Base-by-base conservation (phyloP, 106 monocot species). In the Ottelia alismoides region DNA sequence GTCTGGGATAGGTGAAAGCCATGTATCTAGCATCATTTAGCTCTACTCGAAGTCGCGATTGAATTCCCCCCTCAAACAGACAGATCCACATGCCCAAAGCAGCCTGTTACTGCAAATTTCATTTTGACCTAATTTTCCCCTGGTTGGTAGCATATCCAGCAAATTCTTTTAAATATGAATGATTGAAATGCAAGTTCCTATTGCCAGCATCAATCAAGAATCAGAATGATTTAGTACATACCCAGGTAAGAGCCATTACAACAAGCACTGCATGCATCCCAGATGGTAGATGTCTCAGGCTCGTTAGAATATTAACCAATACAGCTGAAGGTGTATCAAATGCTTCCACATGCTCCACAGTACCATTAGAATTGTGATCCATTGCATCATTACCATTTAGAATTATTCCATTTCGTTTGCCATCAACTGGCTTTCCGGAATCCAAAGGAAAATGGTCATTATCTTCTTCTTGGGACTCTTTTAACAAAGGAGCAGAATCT, bases 191-290 rank as follows among this genome's bases (percentile, higher is more conserved):
- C n/a, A n/a, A n/a, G n/a, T n/a, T n/a, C n/a, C n/a, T n/a, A n/a
- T n/a, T n/a, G n/a, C n/a, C n/a, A n/a, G n/a, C n/a, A n/a, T n/a
- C n/a, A n/a, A n/a, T n/a, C n/a, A n/a, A n/a, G n/a, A n/a, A n/a
- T n/a, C 6, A 43, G 40, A 29, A 1, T 30, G 23, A 6, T 16
- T 44, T 68, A 51, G 45, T 3, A 49, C 85, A 51, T 86, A 99
- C 98, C 98, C 98, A 99, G 16, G 98, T 90, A 62, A 99, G 73
- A 55, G 80, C 79, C 98, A 99, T 99, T 35, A 90, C 98, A 29
- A 86, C 44, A 56, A 99, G 98, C 58, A 99, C 90, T 11, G 90
- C 74, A 56, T 86, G 76, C 98, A 99, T 90, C 48, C 77, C 98
- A 62, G 76, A 72, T 30, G 98, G 90, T 40, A 99, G 68, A 71